Conservation (phyloP, 78 protist genomes). For the Dictyostelium firmibasis region DNA sequence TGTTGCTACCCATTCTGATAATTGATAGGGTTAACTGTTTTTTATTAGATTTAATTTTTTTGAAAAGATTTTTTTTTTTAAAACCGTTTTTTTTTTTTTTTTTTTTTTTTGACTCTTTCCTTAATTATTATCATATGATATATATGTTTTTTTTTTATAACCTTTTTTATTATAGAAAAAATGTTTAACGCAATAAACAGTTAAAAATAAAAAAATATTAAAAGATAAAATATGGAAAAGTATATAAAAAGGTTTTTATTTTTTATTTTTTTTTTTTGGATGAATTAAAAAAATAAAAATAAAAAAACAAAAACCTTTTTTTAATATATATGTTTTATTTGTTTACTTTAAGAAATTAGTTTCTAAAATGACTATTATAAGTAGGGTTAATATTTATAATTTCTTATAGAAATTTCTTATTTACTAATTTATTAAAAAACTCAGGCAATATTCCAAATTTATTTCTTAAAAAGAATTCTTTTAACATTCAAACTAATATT, state of each 20-base stretch:
- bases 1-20: neutral
- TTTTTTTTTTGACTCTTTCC: neutral
- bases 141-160: neutral
- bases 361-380: no score
- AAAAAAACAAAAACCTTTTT: no score
- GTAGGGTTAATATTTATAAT: no score
- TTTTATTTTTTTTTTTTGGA: neutral
- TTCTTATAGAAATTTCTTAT: no score
- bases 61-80: neutral
- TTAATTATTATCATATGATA: neutral
- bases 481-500: no score
- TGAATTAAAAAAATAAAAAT: no score
- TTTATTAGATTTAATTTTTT: neutral
- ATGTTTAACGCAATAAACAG: neutral
- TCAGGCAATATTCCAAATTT: no score
- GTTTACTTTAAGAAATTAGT: no score
- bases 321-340: no score
- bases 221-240: neutral
- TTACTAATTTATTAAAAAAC: no score
- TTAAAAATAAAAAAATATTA: neutral
- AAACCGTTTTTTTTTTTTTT: neutral
- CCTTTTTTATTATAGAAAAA: neutral
- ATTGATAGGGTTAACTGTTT: neutral
- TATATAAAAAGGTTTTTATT: neutral
- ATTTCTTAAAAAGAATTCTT: no score